These are phyloP conservation scores for Cryptosporidium meleagridis DNA, from an alignment of 169 alveolate genomes.

Conservation along the genomic window DNA sequence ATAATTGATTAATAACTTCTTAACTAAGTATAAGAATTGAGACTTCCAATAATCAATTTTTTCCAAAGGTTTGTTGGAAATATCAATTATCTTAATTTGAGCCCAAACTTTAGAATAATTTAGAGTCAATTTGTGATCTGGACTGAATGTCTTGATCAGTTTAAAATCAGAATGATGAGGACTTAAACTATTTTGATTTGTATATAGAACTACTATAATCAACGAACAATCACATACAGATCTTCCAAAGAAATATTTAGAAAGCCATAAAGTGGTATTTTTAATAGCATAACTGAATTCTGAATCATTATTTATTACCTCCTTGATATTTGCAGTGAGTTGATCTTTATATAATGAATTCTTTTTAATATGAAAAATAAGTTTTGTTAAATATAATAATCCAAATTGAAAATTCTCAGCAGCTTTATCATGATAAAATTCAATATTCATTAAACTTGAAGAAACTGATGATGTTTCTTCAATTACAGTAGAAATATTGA, in stretches of 20 bases:
- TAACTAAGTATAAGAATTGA: constrained; percentile 3
- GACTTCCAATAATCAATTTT: constrained; percentile 20
- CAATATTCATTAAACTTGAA: not conserved
- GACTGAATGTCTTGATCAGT: not conserved
- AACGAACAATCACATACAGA: constrained; percentile 42
- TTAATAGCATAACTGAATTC: not conserved
- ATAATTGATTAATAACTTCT: not conserved
- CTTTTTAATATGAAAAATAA: not conserved
- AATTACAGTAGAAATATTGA: not conserved
- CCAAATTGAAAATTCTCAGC: constrained; percentile 55
- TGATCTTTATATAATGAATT: not conserved
- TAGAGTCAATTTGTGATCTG: not conserved
- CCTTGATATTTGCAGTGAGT: not conserved
- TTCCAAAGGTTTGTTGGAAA: constrained; percentile 33
- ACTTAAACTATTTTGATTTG: not conserved
- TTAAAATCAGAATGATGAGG: constrained; percentile 1
- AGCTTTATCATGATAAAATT: constrained; percentile 19
- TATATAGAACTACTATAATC: not conserved
- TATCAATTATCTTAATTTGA: constrained; percentile 21
- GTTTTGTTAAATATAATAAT: constrained; percentile 8
- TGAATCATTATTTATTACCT: not conserved
- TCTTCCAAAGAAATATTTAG: constrained; percentile 38
- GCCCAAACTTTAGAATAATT: not conserved
- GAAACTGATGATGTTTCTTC: not conserved
- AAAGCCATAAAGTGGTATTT: constrained; percentile 23